Evolutionary conservation across 345 rosid species (phyloP).

Genomic region (Salix viminalis): DNA sequence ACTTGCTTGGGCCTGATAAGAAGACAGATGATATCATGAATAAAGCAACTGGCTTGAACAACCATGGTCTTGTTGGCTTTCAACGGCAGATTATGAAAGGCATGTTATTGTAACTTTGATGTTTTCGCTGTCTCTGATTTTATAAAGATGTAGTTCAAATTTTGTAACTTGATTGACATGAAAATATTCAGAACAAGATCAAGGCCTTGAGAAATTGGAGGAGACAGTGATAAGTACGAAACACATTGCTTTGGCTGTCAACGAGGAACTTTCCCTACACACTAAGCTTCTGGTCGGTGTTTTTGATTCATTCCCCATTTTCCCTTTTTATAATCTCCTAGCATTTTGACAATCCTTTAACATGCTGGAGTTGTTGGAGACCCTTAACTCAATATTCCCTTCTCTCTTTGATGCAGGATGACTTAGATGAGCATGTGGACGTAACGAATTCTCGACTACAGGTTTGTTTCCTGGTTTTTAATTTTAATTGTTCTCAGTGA

Average conservation of each 20-base stretch:
- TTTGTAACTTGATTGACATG: not conserved
- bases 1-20: conserved; percentile 73
- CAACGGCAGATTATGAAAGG: conserved; percentile 92
- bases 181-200: conserved; percentile 85
- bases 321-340: not conserved
- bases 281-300: conserved; percentile 70
- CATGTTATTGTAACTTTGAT: conserved; percentile 25
- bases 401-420: conserved; percentile 58
- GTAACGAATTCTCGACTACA: conserved; percentile 76
- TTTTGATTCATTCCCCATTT: not conserved
- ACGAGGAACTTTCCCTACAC: conserved; percentile 84
- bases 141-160: not conserved
- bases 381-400: not conserved
- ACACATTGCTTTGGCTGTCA: conserved; percentile 83
- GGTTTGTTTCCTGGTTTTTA: conserved; percentile 34
- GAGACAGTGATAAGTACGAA: conserved; percentile 80
- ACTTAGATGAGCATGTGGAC: conserved; percentile 84
- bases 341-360: not conserved
- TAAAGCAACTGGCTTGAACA: conserved; percentile 67
- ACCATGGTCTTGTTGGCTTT: conserved; percentile 79
- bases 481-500: not conserved
- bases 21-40: conserved; percentile 55
- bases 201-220: conserved; percentile 92
- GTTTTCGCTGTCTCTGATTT: not conserved
- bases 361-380: not conserved